Evolutionary conservation across 345 rosid species (phyloP).

Genomic region (Gossypium turneri): DNA sequence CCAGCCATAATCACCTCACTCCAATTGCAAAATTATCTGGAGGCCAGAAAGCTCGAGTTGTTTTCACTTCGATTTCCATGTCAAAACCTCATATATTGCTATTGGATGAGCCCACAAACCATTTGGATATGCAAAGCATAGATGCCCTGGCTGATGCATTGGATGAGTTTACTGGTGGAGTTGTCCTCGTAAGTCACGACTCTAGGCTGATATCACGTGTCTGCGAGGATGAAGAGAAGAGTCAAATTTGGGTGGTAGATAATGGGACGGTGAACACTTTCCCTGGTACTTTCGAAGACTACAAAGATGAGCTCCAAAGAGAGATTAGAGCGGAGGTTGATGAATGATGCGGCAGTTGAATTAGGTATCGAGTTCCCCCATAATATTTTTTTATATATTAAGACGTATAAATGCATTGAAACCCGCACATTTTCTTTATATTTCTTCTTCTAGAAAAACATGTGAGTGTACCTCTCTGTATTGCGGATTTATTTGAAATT

Average conservation of each 20-base stretch:
- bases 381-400: not conserved
- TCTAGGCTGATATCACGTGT: constrained; percentile 90
- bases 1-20: constrained; percentile 83
- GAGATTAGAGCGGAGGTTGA: constrained; percentile 80
- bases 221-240: constrained; percentile 80
- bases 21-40: constrained; percentile 88
- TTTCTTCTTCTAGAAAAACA: not conserved
- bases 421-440: not conserved
- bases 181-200: constrained; percentile 90
- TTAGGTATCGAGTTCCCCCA: not conserved
- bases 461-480: constrained; percentile 11
- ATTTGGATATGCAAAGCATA: constrained; percentile 93
- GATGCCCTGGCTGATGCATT: constrained; percentile 92
- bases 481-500: constrained; percentile 11
- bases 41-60: constrained; percentile 90
- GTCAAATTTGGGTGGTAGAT: constrained; percentile 90
- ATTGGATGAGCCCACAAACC: constrained; percentile 93
- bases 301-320: constrained; percentile 78
- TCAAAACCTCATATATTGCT: constrained; percentile 84
- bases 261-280: constrained; percentile 62
- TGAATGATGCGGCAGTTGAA: constrained; percentile 32
- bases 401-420: not conserved
- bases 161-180: constrained; percentile 91
- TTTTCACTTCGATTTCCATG: constrained; percentile 92
- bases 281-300: constrained; percentile 72